Evolutionary conservation across 805 yeast species (phyloP).

Genomic region (Candida tibetensis): DNA sequence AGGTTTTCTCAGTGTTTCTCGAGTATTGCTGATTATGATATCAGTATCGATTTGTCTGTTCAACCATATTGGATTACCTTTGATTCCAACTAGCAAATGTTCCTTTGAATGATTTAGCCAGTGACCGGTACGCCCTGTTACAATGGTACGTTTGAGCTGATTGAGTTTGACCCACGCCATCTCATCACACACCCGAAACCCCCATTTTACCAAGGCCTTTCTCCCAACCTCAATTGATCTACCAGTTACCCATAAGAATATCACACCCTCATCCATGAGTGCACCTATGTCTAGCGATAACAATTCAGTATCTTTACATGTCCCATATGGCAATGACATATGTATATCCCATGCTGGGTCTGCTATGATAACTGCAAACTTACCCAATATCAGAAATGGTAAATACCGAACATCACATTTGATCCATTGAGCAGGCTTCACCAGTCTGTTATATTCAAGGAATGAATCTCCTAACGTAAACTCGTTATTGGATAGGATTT

Average conservation of each 20-base stretch:
- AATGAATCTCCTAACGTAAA: constrained; percentile 50
- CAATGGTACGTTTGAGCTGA: constrained; percentile 82
- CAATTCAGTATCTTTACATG: constrained; percentile 75
- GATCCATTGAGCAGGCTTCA: constrained; percentile 76
- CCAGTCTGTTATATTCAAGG: constrained; percentile 32
- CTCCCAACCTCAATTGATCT: constrained; percentile 88
- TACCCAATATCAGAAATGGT: constrained; percentile 70
- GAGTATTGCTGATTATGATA: constrained; percentile 72
- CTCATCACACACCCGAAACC: constrained; percentile 75
- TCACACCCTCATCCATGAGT: constrained; percentile 79
- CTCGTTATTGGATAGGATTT: constrained; percentile 26
- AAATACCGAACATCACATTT: constrained; percentile 75
- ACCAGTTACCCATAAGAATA: constrained; percentile 93
- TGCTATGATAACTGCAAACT: constrained; percentile 78
- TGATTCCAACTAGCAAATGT: constrained; percentile 79
- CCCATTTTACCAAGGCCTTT: constrained; percentile 75
- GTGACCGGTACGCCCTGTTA: constrained; percentile 95
- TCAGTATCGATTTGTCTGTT: constrained; percentile 67
- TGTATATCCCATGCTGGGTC: constrained; percentile 98
- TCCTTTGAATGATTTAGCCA: constrained; percentile 96
- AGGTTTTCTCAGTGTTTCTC: constrained; percentile 90
- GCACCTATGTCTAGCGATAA: constrained; percentile 60
- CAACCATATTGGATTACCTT: constrained; percentile 77
- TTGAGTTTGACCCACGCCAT: constrained; percentile 89
- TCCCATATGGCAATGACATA: constrained; percentile 77